Evolutionary conservation across 1,284 basidiomycete genomes (phyloP), one percentile per base, ranked within the genome.

Genomic region (Ustilago bromivora): DNA sequence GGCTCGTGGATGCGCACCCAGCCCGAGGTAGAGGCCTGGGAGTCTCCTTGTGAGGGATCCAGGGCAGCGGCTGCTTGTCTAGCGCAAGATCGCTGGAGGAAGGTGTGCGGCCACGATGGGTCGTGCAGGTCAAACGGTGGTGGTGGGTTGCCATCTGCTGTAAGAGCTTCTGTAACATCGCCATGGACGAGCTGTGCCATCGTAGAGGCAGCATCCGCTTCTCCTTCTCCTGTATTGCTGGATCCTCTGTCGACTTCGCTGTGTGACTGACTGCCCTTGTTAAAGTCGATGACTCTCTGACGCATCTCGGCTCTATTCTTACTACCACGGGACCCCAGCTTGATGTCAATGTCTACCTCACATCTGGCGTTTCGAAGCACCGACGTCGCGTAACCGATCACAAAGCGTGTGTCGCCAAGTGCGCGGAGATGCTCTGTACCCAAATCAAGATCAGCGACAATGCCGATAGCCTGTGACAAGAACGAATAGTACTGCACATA

Each of bases 381-480:
- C 23, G 79, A 79, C 60, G 91, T 89, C 2, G 98, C 82, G 84
- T 92, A 92, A 4, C 96, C 95, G 60, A 92, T 88, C n/a, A 93
- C 84, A 87, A 98, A 99, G 2, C 96, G 91, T 9, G 90, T 89
- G 84, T 95, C 93, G n/a, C 96, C 96, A 90, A 99, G 92, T 91
- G 94, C 97, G 3, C 96, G 90, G 53, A 96, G 86, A 80, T 93
- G 88, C 68, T 98, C 95, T 0, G 95, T 98, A 17, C 94, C 89
- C 17, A 87, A 66, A 61, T 87, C 88, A 34, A 96, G 81, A 81
- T 98, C 95, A 10, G 96, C 94, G 91, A 97, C 94, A 38, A 99
- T 89, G 0, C 96, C 96, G 19, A 95, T 87, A 0, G 93, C 91
- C 85, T 94, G 92, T 0, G 93, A 92, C 88, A 98, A 91, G 89